Evolutionary conservation across 768 basidiomycete species (phyloP), one percentile per base, ranked within the genome.

Genomic region (Boletus insuetus): DNA sequence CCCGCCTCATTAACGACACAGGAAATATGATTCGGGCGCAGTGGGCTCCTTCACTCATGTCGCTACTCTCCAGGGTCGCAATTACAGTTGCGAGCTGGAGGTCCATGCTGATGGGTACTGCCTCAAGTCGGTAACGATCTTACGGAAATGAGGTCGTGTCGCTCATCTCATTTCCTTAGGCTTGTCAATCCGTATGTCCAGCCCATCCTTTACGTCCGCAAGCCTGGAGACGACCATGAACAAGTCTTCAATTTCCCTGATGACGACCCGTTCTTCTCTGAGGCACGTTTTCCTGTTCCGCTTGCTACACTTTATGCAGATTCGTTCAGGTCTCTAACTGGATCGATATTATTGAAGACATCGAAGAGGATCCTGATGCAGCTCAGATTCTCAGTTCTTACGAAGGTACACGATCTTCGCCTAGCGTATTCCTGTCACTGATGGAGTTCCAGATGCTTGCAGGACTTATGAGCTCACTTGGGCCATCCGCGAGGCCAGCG

Each of bases 11-110:
- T 55, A 37, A 57, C 39, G 19, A 67, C 61, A 39, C 64, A 89
- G 88, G 89, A 99, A 99, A 78, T 99, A 98, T 69, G 87, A 90
- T 58, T 92, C 82, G 53, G 96, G 96, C 13, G 96, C 94, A 35
- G 90, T 98, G 32, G 96, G 97, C 22, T 88, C 83, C 55, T 88
- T 99, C 72, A 91, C 84, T 4, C 96, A 99, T 65, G 79, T 91
- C 41, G 89, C 90, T 52, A 89, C 91, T 22, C 84, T 99, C 39
- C 96, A 99, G 69, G 96, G 94, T 48, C 84, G 78, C 61, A 84
- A 94, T 68, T 98, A 98, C 74, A 91, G 91, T 65, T 97, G 94
- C 69, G 94, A 96, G 75, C 78, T 98, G 40, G 94, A 96, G 69
- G 86, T 96, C 40, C 92, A 87, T 73, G 92, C 92, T 41, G 96